A percentile compares a stretch with the other conserved stretches of the same genome.
These are phyloP conservation scores for Emergomyces orientalis DNA, from an alignment of 2,329 filamentous ascomycete genomes.

Conservation along the genomic window DNA sequence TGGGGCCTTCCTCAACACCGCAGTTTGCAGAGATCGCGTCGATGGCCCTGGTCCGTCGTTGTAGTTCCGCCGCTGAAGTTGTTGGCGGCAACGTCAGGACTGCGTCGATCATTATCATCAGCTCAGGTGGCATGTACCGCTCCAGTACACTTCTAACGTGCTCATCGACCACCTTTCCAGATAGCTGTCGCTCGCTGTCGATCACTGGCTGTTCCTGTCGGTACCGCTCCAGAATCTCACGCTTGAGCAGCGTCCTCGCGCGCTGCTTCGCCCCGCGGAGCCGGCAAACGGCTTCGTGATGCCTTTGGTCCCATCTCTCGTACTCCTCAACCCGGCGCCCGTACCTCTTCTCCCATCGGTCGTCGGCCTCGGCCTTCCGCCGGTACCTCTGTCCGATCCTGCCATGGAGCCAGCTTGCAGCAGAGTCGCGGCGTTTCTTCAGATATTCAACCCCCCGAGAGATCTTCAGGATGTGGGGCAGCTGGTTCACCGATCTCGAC, in stretches of 20 bases:
- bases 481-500: background rate
- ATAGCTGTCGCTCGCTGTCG: background rate
- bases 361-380: background rate
- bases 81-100: background rate
- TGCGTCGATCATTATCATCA: background rate
- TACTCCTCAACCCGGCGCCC: background rate
- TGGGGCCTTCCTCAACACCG: background rate
- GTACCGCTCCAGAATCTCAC: background rate
- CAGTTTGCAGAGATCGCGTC: constrained; percentile 1
- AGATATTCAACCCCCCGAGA: background rate
- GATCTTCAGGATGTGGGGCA: background rate
- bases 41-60: background rate
- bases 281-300: background rate
- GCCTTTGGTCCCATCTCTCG: background rate
- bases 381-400: background rate
- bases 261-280: background rate
- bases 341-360: background rate
- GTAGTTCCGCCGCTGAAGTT: background rate
- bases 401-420: background rate
- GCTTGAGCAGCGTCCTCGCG: background rate
- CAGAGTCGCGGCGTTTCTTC: background rate
- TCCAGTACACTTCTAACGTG: background rate
- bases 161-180: background rate
- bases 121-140: background rate
- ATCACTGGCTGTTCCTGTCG: background rate